These are phyloP conservation scores for Heliamphora pulchella DNA, from an alignment of 179 eudicot genomes.

Conservation along the genomic window DNA sequence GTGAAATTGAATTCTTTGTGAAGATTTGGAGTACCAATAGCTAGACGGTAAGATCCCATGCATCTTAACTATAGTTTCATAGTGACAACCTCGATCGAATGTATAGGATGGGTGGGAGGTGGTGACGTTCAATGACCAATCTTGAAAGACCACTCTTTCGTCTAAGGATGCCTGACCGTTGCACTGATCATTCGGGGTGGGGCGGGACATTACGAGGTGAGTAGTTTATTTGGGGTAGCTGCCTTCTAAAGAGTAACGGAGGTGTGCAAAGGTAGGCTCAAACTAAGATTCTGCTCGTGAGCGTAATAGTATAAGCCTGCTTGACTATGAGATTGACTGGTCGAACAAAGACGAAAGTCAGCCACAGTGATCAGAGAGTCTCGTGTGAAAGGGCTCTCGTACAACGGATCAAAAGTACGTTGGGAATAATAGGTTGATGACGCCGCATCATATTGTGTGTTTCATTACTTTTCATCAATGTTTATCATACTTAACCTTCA, in stretches of 20 bases:
- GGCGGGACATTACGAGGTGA: slow-evolving; percentile 4
- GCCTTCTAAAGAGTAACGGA: no score
- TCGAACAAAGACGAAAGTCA: slow-evolving; percentile 17
- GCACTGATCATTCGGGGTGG: slow-evolving; percentile 23
- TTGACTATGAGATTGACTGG: slow-evolving; percentile 4
- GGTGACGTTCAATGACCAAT: slow-evolving; percentile 23
- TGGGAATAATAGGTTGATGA: slow-evolving; percentile 15
- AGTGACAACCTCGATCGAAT: not conserved
- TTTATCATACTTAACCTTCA: no score
- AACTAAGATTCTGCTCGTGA: no score
- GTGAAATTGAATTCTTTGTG: no score
- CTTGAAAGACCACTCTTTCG: slow-evolving; percentile 27
- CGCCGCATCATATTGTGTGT: no score
- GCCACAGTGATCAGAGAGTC: slow-evolving; percentile 23
- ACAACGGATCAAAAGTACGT: slow-evolving; percentile 16
- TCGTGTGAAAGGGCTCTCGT: slow-evolving; percentile 15
- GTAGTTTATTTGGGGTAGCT: not conserved
- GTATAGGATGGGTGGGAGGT: not conserved
- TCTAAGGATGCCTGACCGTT: slow-evolving; percentile 28
- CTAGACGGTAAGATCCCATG: no score
- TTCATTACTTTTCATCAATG: no score
- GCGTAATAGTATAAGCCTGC: no score
- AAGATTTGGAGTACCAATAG: no score
- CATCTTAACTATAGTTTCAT: no score
- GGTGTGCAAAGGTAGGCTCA: no score